Conservation (phyloP, 352 stramenopile species). For the Lagenidium giganteum region DNA sequence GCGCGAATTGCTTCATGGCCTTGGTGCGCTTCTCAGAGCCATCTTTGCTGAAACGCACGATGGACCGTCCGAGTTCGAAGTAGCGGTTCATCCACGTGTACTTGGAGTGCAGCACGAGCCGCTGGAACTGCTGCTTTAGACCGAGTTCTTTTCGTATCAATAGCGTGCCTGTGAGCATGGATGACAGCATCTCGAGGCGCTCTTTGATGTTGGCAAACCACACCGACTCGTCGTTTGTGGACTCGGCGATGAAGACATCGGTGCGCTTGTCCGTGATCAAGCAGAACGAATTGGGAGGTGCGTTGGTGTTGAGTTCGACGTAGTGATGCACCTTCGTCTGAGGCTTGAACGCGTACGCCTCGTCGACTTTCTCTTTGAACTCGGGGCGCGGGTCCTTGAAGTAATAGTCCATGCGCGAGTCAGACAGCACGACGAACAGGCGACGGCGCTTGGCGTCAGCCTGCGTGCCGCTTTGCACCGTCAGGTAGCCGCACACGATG, state of each 20-base stretch:
- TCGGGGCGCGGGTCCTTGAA: slow-evolving; percentile 44
- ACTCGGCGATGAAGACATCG: slow-evolving; percentile 57
- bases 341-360: slow-evolving; percentile 44
- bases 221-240: slow-evolving; percentile 28
- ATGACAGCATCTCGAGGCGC: slow-evolving; percentile 37
- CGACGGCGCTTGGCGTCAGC: slow-evolving; percentile 42
- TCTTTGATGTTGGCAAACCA: slow-evolving; percentile 50
- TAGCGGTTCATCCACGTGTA: slow-evolving; percentile 60
- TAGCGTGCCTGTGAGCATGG: slow-evolving; percentile 40
- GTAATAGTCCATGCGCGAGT: slow-evolving; percentile 78
- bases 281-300: slow-evolving; percentile 50
- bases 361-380: slow-evolving; percentile 50
- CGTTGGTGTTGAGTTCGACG: slow-evolving; percentile 53
- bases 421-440: slow-evolving; percentile 70
- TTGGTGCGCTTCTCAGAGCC: slow-evolving; percentile 29
- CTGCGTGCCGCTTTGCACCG: slow-evolving; percentile 44
- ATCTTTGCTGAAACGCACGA: slow-evolving; percentile 43
- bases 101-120: slow-evolving; percentile 46
- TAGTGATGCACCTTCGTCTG: slow-evolving; percentile 49
- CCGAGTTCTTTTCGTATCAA: slow-evolving; percentile 54
- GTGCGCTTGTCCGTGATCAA: slow-evolving; percentile 56
- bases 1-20: slow-evolving; percentile 65
- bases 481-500: slow-evolving; percentile 58
- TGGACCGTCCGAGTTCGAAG: slow-evolving; percentile 49
- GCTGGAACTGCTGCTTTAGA: slow-evolving; percentile 41